Conservation (phyloP, 768 basidiomycete species). For the Suillus hirtellus region DNA sequence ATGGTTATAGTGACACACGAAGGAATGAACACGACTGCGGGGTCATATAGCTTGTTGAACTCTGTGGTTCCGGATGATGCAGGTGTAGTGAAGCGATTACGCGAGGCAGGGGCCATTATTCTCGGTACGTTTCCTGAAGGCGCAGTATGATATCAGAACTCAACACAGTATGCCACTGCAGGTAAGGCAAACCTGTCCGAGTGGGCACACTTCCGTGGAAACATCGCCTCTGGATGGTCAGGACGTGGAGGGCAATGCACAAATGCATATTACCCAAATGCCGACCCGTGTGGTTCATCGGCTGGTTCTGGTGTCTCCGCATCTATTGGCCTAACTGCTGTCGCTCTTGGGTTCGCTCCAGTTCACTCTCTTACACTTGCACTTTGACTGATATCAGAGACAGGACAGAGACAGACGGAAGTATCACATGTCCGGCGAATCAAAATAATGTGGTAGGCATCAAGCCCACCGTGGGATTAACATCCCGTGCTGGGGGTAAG, state of each 20-base stretch:
- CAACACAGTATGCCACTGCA: slow-evolving; percentile 15
- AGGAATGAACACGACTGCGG: slow-evolving; percentile 45
- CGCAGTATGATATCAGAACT: background rate
- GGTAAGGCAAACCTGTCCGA: slow-evolving; percentile 61
- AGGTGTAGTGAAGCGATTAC: slow-evolving; percentile 32
- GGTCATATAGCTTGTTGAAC: slow-evolving; percentile 37
- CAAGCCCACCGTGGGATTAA: slow-evolving; percentile 60
- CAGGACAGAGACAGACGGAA: slow-evolving; percentile 52
- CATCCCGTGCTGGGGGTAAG: slow-evolving; percentile 60
- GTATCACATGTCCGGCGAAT: slow-evolving; percentile 53
- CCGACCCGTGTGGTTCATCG: slow-evolving; percentile 58
- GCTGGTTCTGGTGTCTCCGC: slow-evolving; percentile 58
- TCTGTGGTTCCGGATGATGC: slow-evolving; percentile 38
- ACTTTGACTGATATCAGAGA: background rate
- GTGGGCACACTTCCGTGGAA: slow-evolving; percentile 50
- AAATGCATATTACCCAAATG: slow-evolving; percentile 50
- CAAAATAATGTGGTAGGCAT: slow-evolving; percentile 59
- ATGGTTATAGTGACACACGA: background rate
- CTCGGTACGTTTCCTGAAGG: slow-evolving; percentile 23
- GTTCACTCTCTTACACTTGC: background rate
- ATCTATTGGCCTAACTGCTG: slow-evolving; percentile 52
- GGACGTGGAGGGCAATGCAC: slow-evolving; percentile 53
- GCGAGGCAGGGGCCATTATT: slow-evolving; percentile 36
- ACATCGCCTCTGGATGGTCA: slow-evolving; percentile 55
- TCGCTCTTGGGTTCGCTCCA: slow-evolving; percentile 38